These are phyloP conservation scores for Protostelium mycophagum DNA, from an alignment of 78 protist genomes.

Conservation along the genomic window DNA sequence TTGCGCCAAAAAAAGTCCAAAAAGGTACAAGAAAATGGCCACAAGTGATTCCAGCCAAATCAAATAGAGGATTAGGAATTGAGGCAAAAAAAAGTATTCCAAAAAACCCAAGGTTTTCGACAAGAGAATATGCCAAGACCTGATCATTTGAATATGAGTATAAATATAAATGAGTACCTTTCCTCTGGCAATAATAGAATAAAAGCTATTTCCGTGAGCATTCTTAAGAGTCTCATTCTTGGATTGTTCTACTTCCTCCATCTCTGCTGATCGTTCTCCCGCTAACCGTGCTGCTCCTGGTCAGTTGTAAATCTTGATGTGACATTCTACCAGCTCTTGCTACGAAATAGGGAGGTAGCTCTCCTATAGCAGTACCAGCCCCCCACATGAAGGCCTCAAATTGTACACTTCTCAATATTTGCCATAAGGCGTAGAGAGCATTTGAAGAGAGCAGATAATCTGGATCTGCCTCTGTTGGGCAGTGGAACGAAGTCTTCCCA, in stretches of 20 bases:
- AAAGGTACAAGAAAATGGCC: conserved; percentile 76
- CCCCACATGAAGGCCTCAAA: conserved; percentile 77
- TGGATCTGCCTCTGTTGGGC: conserved; percentile 10
- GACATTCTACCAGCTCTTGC: conserved; percentile 56
- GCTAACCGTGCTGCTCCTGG: conserved; percentile 1
- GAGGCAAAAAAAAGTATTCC: conserved; percentile 78
- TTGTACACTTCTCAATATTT: conserved; percentile 31
- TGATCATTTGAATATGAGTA: conserved; percentile 6
- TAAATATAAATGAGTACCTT: conserved; percentile 26
- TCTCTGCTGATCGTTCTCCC: neutral
- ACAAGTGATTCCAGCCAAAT: conserved; percentile 79
- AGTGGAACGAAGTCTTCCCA: conserved; percentile 39
- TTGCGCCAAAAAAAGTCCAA: conserved; percentile 82
- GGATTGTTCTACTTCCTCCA: conserved; percentile 27
- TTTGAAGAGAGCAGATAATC: neutral
- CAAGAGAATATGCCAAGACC: neutral
- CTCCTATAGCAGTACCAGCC: conserved; percentile 85
- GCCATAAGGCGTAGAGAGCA: conserved; percentile 20
- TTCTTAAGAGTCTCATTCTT: conserved; percentile 2
- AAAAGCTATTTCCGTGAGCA: conserved; percentile 1
- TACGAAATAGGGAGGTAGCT: conserved; percentile 82
- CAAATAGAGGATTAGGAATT: conserved; percentile 80
- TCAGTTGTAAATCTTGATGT: neutral
- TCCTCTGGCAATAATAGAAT: conserved; percentile 7
- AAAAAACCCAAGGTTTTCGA: conserved; percentile 70